phyloP scores from a whole-genome alignment of 768 basidiomycete genomes.

The Mycena venus region DNA sequence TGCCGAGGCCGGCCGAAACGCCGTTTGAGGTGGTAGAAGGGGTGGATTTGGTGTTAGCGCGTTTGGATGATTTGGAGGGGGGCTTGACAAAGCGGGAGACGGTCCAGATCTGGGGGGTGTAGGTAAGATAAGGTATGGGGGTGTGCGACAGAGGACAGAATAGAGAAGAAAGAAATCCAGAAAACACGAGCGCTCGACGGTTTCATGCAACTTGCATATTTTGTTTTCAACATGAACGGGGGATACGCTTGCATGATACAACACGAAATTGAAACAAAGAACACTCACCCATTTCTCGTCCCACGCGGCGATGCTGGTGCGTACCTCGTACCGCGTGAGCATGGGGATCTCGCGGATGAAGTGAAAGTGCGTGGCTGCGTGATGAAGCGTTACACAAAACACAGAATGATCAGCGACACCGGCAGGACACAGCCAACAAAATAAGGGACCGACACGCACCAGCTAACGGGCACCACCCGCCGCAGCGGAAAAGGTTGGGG shows the following conservation, averaged over 20 bases:
- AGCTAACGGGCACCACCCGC: conserved; percentile 74
- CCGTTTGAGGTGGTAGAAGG: conserved; percentile 15
- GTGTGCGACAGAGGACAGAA: neutral
- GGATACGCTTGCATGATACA: too few relatives aligned
- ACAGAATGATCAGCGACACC: neutral
- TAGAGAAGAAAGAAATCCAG: neutral
- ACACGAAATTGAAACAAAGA: neutral
- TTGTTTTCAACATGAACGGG: too few relatives aligned
- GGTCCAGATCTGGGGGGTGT: conserved; percentile 65
- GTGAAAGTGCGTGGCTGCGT: conserved; percentile 58
- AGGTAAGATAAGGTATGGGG: neutral
- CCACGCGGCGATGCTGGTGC: conserved; percentile 61
- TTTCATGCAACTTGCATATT: neutral
- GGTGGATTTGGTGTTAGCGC: neutral
- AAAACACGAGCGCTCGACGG: neutral
- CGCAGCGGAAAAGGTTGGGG: conserved; percentile 68
- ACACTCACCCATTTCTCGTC: conserved; percentile 69
- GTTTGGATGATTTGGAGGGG: conserved; percentile 55
- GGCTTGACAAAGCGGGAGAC: conserved; percentile 74
- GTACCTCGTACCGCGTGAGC: conserved; percentile 60
- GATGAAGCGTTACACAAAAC: neutral
- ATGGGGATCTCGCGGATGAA: conserved; percentile 67
- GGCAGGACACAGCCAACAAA: neutral
- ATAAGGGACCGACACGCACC: conserved; percentile 46
- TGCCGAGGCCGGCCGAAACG: conserved; percentile 27